Percentiles rank a stretch among this genome's conserved stretches.
phyloP scores from a whole-genome alignment of 208 protist species.

The Leishmania major region DNA sequence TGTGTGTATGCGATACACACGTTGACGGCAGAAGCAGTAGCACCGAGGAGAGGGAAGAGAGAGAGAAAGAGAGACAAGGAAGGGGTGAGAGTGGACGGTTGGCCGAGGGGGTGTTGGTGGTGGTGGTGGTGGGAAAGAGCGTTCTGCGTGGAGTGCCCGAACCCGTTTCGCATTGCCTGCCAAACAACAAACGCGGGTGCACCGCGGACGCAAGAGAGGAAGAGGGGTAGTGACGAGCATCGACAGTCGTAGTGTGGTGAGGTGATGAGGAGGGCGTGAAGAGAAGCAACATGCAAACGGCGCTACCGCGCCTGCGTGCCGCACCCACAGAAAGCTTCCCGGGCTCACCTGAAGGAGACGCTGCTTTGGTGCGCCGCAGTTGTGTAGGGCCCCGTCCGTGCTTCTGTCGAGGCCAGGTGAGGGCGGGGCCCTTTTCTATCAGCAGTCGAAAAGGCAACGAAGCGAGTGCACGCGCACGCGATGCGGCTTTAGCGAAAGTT shows the following conservation, averaged over 20 bases:
- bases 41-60: background rate
- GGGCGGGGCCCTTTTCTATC: background rate
- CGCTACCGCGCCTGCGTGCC: background rate
- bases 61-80: background rate
- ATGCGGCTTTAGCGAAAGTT: conserved; percentile 63
- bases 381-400: background rate
- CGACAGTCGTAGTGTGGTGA: background rate
- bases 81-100: background rate
- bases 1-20: background rate
- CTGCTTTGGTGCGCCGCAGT: background rate
- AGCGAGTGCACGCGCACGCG: conserved; percentile 4
- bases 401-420: background rate
- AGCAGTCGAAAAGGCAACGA: background rate
- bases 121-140: too few species aligned
- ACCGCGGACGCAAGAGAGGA: conserved; percentile 2
- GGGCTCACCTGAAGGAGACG: background rate
- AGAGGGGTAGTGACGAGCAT: background rate
- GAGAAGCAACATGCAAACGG: conserved; percentile 1
- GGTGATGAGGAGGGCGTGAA: conserved; percentile 5
- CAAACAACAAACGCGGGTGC: background rate
- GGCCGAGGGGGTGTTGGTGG: background rate
- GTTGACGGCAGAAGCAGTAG: background rate
- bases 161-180: too few species aligned
- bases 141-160: too few species aligned
- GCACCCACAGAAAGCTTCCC: background rate